These are phyloP conservation scores for Paxillus rubicundulus DNA, from an alignment of 768 basidiomycete species.

Conservation along the genomic window DNA sequence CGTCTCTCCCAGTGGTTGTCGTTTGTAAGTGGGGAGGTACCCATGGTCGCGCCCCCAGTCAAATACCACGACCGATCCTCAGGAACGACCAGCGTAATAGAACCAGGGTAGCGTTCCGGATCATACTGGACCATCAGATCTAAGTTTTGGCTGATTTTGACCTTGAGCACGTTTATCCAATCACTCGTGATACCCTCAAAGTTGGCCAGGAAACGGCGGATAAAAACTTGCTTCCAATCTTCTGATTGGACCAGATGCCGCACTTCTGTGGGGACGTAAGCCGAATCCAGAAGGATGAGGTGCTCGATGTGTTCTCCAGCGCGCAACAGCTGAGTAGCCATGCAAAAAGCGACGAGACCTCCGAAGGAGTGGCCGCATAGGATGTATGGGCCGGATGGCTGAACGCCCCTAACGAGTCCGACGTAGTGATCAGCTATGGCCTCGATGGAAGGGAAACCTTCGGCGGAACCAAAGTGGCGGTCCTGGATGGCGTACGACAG, in stretches of 20 bases:
- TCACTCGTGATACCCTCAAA: conserved; percentile 6
- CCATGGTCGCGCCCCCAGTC: not conserved
- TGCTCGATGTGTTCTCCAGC: conserved; percentile 7
- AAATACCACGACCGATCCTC: conserved; percentile 15
- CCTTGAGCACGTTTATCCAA: conserved; percentile 8
- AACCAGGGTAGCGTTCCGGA: conserved; percentile 8
- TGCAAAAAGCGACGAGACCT: conserved; percentile 9
- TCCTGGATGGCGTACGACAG: conserved; percentile 13
- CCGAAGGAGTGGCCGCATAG: conserved; percentile 13
- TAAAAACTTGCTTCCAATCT: conserved; percentile 7
- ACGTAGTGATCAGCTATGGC: conserved; percentile 15
- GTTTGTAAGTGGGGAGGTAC: conserved; percentile 3
- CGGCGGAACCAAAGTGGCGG: conserved; percentile 6
- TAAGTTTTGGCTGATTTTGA: conserved; percentile 10
- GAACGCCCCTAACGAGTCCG: conserved; percentile 7
- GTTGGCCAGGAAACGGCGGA: conserved; percentile 10
- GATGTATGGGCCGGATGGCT: conserved; percentile 9
- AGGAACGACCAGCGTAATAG: conserved; percentile 11
- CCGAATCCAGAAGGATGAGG: conserved; percentile 12
- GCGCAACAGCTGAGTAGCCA: conserved; percentile 6
- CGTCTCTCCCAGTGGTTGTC: conserved; percentile 10
- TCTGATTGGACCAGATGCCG: conserved; percentile 8
- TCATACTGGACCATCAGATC: conserved; percentile 10
- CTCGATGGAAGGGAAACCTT: conserved; percentile 7
- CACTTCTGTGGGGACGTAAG: conserved; percentile 8